Percentiles rank a stretch among this genome's conserved stretches.
phyloP scores from a whole-genome alignment of 331 rosid species.

The Erythrophleum ivorense region DNA sequence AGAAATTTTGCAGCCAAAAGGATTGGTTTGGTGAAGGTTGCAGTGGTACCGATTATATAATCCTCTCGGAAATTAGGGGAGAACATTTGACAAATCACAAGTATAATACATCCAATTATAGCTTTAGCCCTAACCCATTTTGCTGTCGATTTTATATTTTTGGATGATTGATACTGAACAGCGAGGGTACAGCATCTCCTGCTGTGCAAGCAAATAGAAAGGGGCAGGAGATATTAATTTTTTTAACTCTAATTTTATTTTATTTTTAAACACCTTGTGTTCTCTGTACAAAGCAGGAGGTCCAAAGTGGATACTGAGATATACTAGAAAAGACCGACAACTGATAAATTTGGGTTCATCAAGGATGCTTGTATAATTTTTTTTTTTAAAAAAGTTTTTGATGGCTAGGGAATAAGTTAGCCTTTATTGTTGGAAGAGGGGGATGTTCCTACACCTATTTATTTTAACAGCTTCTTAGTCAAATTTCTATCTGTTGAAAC shows the following conservation, averaged over 20 bases:
- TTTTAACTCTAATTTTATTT: too few relatives aligned
- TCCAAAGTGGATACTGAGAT: neutral
- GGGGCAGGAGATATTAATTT: too few relatives aligned
- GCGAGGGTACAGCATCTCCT: too few relatives aligned
- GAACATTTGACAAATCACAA: neutral
- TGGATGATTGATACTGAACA: neutral
- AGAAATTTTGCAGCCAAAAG: neutral
- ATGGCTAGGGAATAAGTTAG: constrained; percentile 11
- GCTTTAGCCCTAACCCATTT: neutral
- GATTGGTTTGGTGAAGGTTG: neutral
- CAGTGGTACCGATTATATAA: neutral
- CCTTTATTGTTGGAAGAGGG: constrained; percentile 29
- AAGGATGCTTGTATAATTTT: constrained; percentile 5
- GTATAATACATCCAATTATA: constrained; percentile 7
- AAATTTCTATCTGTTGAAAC: constrained; percentile 31
- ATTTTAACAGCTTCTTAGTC: constrained; percentile 36
- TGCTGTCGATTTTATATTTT: neutral
- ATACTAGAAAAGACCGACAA: constrained; percentile 20
- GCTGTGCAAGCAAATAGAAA: too few relatives aligned
- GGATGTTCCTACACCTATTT: constrained; percentile 23
- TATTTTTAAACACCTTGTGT: too few relatives aligned
- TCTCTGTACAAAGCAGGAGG: too few relatives aligned
- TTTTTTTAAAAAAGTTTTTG: too few relatives aligned
- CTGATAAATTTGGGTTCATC: constrained; percentile 6
- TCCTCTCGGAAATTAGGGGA: neutral